phyloP scores from a whole-genome alignment of 2,329 filamentous ascomycete genomes.

The Stachybotrys chlorohalonatus region DNA sequence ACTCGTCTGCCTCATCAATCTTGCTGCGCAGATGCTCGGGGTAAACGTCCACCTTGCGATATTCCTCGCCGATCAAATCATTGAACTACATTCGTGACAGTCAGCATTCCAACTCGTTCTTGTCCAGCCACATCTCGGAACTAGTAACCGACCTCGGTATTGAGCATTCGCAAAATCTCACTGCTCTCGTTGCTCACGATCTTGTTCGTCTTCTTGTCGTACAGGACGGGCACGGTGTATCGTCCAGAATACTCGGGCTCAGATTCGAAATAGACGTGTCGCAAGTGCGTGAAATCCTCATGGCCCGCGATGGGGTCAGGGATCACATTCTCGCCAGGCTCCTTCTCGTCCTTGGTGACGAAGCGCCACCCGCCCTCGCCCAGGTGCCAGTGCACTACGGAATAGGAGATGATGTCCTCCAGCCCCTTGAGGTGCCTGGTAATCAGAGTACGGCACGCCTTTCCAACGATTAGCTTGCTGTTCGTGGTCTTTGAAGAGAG shows the following conservation, averaged over 20 bases:
- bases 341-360: slow-evolving; percentile 49
- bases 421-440: slow-evolving; percentile 85
- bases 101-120: not conserved
- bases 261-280: slow-evolving; percentile 70
- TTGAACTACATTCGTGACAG: slow-evolving; percentile 49
- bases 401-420: slow-evolving; percentile 70
- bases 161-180: slow-evolving; percentile 89
- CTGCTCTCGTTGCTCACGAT: slow-evolving; percentile 91
- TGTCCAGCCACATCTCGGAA: not conserved
- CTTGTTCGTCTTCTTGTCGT: slow-evolving; percentile 62
- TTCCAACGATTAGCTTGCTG: not conserved
- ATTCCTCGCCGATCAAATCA: slow-evolving; percentile 50
- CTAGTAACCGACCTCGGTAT: slow-evolving; percentile 48
- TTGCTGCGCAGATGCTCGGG: slow-evolving; percentile 52
- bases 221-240: slow-evolving; percentile 83
- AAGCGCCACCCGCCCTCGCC: slow-evolving; percentile 71
- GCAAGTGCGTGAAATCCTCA: slow-evolving; percentile 59
- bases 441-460: slow-evolving; percentile 78
- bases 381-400: slow-evolving; percentile 91
- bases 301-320: slow-evolving; percentile 63
- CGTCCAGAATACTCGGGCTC: slow-evolving; percentile 65
- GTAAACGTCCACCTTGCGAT: slow-evolving; percentile 56
- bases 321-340: slow-evolving; percentile 53
- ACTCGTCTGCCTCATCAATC: slow-evolving; percentile 71
- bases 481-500: not conserved